Percentiles rank a stretch among this genome's conserved stretches.
Evolutionary conservation across 140 eudicot species (phyloP).

Genomic region (Stevia rebaudiana): DNA sequence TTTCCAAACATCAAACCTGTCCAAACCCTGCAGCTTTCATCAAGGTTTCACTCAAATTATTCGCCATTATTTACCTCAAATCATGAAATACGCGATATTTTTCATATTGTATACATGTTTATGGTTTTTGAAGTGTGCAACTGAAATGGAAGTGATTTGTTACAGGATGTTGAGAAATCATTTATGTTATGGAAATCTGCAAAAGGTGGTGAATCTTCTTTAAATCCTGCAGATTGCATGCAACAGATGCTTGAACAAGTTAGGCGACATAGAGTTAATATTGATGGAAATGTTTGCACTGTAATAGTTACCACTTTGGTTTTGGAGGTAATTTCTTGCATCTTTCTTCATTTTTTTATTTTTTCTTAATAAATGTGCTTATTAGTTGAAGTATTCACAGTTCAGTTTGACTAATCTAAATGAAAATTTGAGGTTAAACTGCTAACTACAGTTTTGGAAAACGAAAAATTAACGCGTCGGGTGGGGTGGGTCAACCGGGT

Average conservation of each 20-base stretch:
- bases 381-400: not conserved
- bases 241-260: conserved; percentile 92
- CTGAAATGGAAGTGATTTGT: conserved; percentile 4
- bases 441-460: not conserved
- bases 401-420: not conserved
- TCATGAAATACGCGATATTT: not conserved
- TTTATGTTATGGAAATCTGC: conserved; percentile 56
- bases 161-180: conserved; percentile 73
- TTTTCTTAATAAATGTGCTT: not conserved
- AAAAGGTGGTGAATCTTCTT: conserved; percentile 45
- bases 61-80: not conserved
- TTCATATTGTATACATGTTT: not conserved
- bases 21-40: conserved; percentile 75
- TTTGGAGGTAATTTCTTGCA: conserved; percentile 61
- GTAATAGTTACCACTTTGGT: conserved; percentile 93
- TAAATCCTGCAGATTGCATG: conserved; percentile 85
- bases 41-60: conserved; percentile 49
- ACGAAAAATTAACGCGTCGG: not conserved
- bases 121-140: conserved; percentile 1
- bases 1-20: conserved; percentile 76
- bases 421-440: not conserved
- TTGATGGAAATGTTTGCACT: conserved; percentile 88
- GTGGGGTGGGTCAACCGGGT: not conserved
- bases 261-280: conserved; percentile 73
- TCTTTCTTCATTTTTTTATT: not conserved